These are phyloP conservation scores for Ophiocordyceps robertsii DNA, from an alignment of 2,329 filamentous ascomycete genomes.

Conservation along the genomic window DNA sequence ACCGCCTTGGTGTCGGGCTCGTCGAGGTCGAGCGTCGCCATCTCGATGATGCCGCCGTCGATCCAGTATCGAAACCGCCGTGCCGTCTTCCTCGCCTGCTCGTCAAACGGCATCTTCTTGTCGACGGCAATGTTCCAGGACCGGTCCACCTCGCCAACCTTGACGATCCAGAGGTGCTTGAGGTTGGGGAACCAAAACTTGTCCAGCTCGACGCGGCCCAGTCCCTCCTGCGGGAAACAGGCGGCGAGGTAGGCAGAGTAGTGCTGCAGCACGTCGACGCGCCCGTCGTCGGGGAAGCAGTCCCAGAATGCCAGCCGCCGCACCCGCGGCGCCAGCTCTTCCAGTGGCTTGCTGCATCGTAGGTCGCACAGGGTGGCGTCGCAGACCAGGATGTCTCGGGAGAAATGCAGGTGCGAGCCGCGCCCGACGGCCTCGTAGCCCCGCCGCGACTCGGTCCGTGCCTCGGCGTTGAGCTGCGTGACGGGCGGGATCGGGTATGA, in stretches of 20 bases:
- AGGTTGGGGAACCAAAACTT: conserved; percentile 25
- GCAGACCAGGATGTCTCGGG: conserved; percentile 23
- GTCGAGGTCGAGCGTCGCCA: conserved; percentile 19
- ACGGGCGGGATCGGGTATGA: conserved; percentile 21
- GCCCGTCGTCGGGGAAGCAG: conserved; percentile 23
- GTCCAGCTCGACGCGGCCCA: conserved; percentile 21
- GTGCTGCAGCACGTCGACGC: conserved; percentile 17
- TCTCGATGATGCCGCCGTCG: conserved; percentile 22
- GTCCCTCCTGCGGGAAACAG: conserved; percentile 16
- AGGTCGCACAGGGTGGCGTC: conserved; percentile 22
- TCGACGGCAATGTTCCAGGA: conserved; percentile 22
- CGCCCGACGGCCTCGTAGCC: conserved; percentile 20
- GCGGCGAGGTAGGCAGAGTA: conserved; percentile 21
- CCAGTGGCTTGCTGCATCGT: conserved; percentile 16
- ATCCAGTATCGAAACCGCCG: conserved; percentile 25
- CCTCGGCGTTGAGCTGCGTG: conserved; percentile 21
- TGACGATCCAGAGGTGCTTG: conserved; percentile 24
- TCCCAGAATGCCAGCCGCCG: conserved; percentile 24
- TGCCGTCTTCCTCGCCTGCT: conserved; percentile 17
- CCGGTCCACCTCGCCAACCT: conserved; percentile 22
- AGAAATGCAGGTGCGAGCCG: conserved; percentile 23
- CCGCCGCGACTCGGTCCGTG: conserved; percentile 18
- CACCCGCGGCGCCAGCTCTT: conserved; percentile 18
- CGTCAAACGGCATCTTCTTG: conserved; percentile 13
- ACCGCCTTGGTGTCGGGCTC: conserved; percentile 20